phyloP scores from a whole-genome alignment of 768 basidiomycete genomes.

The Mycena maculata region DNA sequence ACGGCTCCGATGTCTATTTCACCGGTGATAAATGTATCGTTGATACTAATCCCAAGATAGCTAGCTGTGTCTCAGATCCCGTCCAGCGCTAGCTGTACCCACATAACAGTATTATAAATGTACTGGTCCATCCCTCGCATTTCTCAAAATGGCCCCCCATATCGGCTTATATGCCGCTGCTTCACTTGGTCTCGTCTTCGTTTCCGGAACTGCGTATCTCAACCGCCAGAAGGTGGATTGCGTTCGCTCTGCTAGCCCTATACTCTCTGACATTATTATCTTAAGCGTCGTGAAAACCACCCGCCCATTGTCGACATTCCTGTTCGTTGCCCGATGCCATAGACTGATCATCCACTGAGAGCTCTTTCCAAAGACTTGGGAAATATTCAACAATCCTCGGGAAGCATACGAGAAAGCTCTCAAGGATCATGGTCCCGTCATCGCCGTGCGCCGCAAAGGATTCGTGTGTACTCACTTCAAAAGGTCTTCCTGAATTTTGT shows the following conservation, averaged over 20 bases:
- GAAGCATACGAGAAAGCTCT: slow-evolving; percentile 47
- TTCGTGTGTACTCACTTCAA: slow-evolving; percentile 34
- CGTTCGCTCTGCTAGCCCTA: too few relatives aligned
- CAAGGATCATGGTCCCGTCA: slow-evolving; percentile 42
- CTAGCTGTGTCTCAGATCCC: not conserved
- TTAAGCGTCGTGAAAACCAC: slow-evolving; percentile 16
- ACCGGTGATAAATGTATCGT: not conserved
- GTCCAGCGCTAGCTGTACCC: not conserved
- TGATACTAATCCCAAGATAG: slow-evolving; percentile 1
- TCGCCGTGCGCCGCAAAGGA: slow-evolving; percentile 47
- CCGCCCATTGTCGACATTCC: slow-evolving; percentile 34
- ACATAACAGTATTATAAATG: not conserved
- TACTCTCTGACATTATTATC: not conserved
- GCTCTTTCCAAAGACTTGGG: slow-evolving; percentile 15
- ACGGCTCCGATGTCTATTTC: not conserved
- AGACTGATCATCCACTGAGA: not conserved
- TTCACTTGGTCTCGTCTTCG: slow-evolving; percentile 9
- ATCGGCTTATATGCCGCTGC: slow-evolving; percentile 9
- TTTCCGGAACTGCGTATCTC: not conserved
- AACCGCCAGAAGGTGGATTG: slow-evolving; percentile 21
- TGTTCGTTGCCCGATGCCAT: slow-evolving; percentile 8
- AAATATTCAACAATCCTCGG: slow-evolving; percentile 44
- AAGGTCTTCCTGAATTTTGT: not conserved
- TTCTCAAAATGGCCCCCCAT: slow-evolving; percentile 1
- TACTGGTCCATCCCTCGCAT: not conserved